Conservation (phyloP, 1,284 basidiomycete genomes). For the Bjerkandera adusta region DNA sequence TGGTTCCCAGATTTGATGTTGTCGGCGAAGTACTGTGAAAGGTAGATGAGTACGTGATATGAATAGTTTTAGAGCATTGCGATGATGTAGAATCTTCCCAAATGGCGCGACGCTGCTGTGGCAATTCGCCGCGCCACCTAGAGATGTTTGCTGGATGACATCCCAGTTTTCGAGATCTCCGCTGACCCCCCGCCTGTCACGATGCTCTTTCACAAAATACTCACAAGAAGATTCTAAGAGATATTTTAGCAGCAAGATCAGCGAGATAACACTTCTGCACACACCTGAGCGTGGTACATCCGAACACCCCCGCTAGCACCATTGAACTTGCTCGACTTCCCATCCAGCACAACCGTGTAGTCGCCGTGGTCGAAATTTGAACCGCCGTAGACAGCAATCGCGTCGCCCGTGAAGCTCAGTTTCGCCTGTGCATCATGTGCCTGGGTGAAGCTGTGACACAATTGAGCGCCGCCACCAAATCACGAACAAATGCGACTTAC, state of each 20-base stretch:
- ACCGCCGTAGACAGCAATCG: constrained; percentile 50
- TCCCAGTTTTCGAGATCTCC: too few relatives aligned
- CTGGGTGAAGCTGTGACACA: constrained; percentile 36
- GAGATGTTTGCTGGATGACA: too few relatives aligned
- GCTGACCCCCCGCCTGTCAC: too few relatives aligned
- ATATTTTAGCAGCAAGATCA: constrained; percentile 8
- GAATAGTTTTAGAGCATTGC: too few relatives aligned
- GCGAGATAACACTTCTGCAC: constrained; percentile 3
- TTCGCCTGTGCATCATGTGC: constrained; percentile 39
- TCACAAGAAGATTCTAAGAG: constrained; percentile 42
- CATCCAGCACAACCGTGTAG: constrained; percentile 45
- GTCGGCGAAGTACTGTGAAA: constrained; percentile 40
- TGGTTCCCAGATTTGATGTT: constrained; percentile 34
- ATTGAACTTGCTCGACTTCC: constrained; percentile 30
- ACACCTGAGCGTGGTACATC: constrained; percentile 38
- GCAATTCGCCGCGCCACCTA: too few relatives aligned
- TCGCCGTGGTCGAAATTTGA: constrained; percentile 47
- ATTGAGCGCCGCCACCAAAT: constrained; percentile 11
- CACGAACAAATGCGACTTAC: constrained; percentile 24
- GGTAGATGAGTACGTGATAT: constrained; percentile 12
- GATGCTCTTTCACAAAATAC: constrained; percentile 18
- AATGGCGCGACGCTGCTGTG: too few relatives aligned
- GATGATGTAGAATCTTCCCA: too few relatives aligned
- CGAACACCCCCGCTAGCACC: constrained; percentile 33
- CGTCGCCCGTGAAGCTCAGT: constrained; percentile 46